These are phyloP conservation scores for Zanthoxylum bungeanum DNA, from an alignment of 345 rosid genomes.

Conservation along the genomic window DNA sequence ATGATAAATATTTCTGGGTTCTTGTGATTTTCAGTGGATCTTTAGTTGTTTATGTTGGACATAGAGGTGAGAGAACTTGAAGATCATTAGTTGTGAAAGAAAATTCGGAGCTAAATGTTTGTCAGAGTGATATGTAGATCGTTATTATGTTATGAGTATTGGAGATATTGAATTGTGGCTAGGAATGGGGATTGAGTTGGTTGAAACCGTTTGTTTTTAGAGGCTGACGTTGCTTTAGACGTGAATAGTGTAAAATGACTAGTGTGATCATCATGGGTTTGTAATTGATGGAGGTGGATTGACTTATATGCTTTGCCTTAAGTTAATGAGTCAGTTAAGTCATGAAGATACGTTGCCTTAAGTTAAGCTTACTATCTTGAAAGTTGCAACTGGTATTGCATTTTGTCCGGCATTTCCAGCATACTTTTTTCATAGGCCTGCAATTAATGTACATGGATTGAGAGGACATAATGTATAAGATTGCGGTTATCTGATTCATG, in stretches of 20 bases:
- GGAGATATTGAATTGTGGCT: background rate
- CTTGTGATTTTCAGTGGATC: background rate
- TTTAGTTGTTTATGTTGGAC: background rate
- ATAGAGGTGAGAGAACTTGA: background rate
- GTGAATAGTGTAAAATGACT: background rate
- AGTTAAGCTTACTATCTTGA: background rate
- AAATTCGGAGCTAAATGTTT: background rate
- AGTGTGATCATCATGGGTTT: background rate
- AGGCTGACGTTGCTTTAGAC: background rate
- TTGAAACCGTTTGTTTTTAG: background rate
- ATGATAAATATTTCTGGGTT: background rate
- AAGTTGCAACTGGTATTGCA: background rate
- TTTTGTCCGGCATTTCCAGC: background rate
- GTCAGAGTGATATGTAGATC: background rate
- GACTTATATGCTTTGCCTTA: background rate
- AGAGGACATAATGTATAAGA: background rate
- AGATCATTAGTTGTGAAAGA: background rate
- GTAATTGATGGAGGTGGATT: background rate
- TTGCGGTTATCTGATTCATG: background rate
- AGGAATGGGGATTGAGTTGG: background rate
- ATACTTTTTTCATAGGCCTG: background rate
- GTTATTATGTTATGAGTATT: background rate
- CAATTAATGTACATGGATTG: background rate
- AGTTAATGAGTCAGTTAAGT: background rate
- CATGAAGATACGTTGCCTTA: background rate